Conservation (phyloP, 768 basidiomycete species). For the Boletus eberwhitei region DNA sequence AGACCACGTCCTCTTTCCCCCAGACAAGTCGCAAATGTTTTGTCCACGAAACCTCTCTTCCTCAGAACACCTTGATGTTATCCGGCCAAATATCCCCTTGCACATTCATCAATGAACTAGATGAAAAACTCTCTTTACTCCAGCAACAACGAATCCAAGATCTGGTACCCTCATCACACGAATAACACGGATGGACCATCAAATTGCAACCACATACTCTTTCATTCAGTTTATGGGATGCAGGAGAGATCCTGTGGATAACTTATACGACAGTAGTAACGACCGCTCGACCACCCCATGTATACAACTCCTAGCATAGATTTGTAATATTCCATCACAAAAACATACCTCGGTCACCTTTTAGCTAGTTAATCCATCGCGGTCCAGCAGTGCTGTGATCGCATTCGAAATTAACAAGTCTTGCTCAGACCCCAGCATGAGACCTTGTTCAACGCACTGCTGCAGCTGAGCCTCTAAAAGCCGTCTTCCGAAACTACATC, state of each 20-base stretch:
- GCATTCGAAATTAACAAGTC: conserved; percentile 53
- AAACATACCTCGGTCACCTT: neutral
- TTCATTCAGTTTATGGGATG: neutral
- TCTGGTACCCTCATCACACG: neutral
- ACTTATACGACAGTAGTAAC: conserved; percentile 7
- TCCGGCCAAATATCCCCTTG: conserved; percentile 13
- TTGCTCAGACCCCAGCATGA: conserved; percentile 41
- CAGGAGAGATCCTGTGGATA: neutral
- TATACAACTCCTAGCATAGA: conserved; percentile 11
- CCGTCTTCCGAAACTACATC: conserved; percentile 40
- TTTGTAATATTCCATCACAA: conserved; percentile 11
- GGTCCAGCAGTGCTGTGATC: conserved; percentile 38
- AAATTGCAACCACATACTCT: neutral
- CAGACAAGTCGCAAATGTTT: neutral
- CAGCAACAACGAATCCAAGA: conserved; percentile 11
- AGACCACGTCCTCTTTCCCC: neutral
- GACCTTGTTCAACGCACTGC: conserved; percentile 62
- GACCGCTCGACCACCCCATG: neutral
- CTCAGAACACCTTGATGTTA: neutral
- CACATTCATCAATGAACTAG: conserved; percentile 18
- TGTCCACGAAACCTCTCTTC: neutral
- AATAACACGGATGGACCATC: neutral
- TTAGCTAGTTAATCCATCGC: conserved; percentile 32
- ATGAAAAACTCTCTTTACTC: conserved; percentile 18
- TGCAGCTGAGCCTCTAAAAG: conserved; percentile 68